A percentile compares a stretch with the other conserved stretches of the same genome.
These are phyloP conservation scores for Notholithocarpus densiflorus DNA, from an alignment of 306 rosid genomes.

Conservation along the genomic window DNA sequence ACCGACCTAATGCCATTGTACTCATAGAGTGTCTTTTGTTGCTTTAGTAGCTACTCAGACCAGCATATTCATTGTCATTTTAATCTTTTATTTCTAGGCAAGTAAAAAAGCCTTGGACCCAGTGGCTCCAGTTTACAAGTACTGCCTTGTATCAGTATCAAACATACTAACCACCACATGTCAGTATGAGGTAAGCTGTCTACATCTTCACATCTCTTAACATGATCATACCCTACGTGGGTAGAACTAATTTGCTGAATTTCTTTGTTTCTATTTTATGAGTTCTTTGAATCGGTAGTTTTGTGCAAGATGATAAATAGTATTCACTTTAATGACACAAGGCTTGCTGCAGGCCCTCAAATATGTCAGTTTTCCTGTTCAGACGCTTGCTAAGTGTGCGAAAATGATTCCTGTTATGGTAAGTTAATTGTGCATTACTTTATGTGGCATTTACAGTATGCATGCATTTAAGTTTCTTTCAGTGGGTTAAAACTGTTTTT, in stretches of 20 bases:
- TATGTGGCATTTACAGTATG: background rate
- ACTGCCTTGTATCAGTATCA: slow-evolving; percentile 71
- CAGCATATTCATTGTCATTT: background rate
- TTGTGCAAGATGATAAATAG: slow-evolving; percentile 3
- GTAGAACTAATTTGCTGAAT: background rate
- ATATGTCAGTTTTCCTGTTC: slow-evolving; percentile 97
- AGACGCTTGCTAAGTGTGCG: slow-evolving; percentile 95
- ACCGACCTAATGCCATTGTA: background rate
- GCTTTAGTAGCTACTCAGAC: background rate
- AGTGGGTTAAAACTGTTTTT: background rate
- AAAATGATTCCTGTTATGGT: slow-evolving; percentile 99
- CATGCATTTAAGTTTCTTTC: slow-evolving; percentile 2
- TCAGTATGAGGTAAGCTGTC: slow-evolving; percentile 76
- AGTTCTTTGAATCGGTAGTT: background rate
- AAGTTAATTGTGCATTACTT: slow-evolving; percentile 20
- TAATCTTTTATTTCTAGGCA: slow-evolving; percentile 39
- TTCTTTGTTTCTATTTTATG: background rate
- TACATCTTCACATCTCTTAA: background rate
- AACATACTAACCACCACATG: slow-evolving; percentile 94
- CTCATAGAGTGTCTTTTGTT: background rate
- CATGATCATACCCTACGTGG: background rate
- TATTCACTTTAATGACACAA: background rate
- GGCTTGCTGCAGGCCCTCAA: slow-evolving; percentile 81
- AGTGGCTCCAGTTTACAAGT: slow-evolving; percentile 88
- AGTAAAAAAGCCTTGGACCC: slow-evolving; percentile 74